Evolutionary conservation across 306 rosid species (phyloP).

Genomic region (Comarum palustre): DNA sequence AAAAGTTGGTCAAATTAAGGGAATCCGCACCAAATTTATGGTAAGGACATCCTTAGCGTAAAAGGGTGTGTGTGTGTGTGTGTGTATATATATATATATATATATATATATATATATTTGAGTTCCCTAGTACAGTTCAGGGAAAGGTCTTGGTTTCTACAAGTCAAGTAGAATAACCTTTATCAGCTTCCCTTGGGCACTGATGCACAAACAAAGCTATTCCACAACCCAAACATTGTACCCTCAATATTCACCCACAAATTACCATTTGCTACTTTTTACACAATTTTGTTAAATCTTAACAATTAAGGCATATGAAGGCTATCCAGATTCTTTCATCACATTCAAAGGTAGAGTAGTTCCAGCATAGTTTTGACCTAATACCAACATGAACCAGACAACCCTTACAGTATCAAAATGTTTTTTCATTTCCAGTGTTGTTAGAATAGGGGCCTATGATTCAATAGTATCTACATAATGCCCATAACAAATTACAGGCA

Average conservation of each 20-base stretch:
- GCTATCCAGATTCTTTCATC: background rate
- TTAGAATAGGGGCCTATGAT: background rate
- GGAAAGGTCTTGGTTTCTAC: background rate
- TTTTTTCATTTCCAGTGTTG: constrained; percentile 2
- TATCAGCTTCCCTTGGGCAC: background rate
- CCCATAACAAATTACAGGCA: background rate
- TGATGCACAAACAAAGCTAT: background rate
- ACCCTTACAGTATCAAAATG: background rate
- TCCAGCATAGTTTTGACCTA: background rate
- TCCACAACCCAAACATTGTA: background rate
- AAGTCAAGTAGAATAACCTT: background rate
- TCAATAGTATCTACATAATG: background rate
- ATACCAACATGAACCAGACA: background rate
- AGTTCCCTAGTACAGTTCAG: background rate
- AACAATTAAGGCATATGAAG: background rate
- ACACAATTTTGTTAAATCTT: background rate
- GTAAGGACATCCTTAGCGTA: too few relatives aligned
- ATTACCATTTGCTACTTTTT: background rate
- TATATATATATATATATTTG: background rate
- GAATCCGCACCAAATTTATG: too few relatives aligned
- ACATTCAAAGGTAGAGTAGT: background rate
- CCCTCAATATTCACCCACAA: too few relatives aligned
- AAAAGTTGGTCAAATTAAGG: too few relatives aligned
- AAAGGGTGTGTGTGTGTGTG: too few relatives aligned
- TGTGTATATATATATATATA: background rate